Evolutionary conservation across 2,329 filamentous ascomycete genomes (phyloP), one percentile per base, ranked within the genome.

Genomic region (Pseudogymnoascus sp.): DNA sequence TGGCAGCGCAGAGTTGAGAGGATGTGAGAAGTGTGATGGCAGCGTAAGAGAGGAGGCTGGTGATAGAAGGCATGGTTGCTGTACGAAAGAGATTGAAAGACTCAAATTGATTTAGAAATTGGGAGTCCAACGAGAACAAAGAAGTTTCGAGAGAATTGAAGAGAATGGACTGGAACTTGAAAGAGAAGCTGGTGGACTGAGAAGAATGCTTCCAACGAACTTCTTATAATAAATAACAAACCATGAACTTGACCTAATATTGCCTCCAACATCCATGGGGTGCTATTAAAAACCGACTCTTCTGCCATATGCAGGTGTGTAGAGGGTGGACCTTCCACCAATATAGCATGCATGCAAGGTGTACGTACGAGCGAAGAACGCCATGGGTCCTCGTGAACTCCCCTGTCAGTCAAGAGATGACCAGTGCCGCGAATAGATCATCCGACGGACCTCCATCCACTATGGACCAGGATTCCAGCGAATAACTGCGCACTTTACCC

Each of bases 11-110:
- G 39, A 66, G 33, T 41, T 66, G 62, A 33, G 68, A 38, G 25
- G 67, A 58, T 20, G 63, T 28, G 33, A 65, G 61, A 57, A 69
- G 62, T 28, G 64, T 59, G n/a, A 69, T 59, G 60, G 64, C 64
- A 18, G 64, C 58, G 61, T 66, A 39, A 60, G 60, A 59, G 30
- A 62, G 37, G 15, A 69, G 59, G 37, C 36, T 60, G 62, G 64
- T 64, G 53, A 68, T 57, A 39, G 67, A 69, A 66, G 63, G 67
- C 68, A 70, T 70, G 20, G 18, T 58, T 50, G 39, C 22, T 30
- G 33, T 50, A 39, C 38, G 57, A 15, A 33, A 37, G 8, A 1
- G 43, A 33, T 12, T 33, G 15, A 3, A 50, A 50, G 41, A 50
- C 7, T 33, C 20, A 15, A 33, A 53, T 14, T 53, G 9, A n/a